Conservation (phyloP, 73 alveolate species). For the Tetrahymena borealis region DNA sequence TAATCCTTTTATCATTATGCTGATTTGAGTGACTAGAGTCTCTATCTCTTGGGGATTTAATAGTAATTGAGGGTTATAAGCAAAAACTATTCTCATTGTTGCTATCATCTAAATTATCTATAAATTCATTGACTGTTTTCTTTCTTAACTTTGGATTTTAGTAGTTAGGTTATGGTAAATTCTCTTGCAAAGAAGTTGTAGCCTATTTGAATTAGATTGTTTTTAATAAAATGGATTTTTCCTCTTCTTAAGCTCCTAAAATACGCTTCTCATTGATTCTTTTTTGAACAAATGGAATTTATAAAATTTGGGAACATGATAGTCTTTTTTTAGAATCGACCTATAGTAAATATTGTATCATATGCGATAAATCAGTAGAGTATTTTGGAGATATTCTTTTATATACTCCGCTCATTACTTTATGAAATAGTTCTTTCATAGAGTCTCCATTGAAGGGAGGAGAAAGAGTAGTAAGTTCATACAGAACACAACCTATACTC, state of each 20-base stretch:
- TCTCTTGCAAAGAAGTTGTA: conserved; percentile 46
- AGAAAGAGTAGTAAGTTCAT: conserved; percentile 79
- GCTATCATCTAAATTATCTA: background rate
- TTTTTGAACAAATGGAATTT: conserved; percentile 44
- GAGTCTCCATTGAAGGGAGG: conserved; percentile 5
- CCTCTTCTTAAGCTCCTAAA: conserved; percentile 37
- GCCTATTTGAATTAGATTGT: conserved; percentile 59
- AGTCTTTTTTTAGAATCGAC: background rate
- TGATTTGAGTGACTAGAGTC: background rate
- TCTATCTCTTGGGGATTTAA: background rate
- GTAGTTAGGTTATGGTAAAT: conserved; percentile 59
- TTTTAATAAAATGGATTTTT: conserved; percentile 50
- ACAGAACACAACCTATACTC: conserved; percentile 93
- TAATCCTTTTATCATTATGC: background rate
- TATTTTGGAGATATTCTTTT: background rate
- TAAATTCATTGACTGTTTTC: background rate
- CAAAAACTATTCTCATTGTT: background rate
- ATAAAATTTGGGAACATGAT: background rate
- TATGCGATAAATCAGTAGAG: background rate
- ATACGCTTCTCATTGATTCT: conserved; percentile 39
- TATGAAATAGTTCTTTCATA: background rate
- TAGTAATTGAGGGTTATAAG: background rate
- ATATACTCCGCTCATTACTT: background rate
- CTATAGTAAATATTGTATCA: background rate
- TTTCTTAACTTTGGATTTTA: background rate